phyloP scores from a whole-genome alignment of 805 yeast genomes.

The Zygoascus flipseniorum region DNA sequence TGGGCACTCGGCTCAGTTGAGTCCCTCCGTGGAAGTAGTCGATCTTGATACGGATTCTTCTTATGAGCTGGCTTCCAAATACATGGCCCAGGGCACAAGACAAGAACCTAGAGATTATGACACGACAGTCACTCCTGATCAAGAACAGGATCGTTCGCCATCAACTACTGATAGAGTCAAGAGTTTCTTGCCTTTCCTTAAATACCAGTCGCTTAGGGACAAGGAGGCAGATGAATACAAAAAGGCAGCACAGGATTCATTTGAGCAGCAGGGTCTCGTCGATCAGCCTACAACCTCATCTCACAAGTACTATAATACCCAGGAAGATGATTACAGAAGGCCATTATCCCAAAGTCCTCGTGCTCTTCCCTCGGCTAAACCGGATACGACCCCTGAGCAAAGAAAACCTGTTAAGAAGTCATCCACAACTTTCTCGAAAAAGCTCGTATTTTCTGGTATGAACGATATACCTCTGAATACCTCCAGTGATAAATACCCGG shows the following conservation, averaged over 20 bases:
- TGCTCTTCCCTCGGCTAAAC: not conserved
- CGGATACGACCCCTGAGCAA: not conserved
- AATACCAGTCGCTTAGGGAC: not conserved
- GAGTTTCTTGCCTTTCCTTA: conserved; percentile 7
- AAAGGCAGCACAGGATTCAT: not conserved
- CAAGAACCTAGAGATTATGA: not conserved
- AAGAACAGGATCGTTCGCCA: conserved; percentile 1
- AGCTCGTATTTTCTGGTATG: conserved; percentile 10
- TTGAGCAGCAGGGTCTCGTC: not conserved
- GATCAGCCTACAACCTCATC: not conserved
- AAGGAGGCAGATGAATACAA: not conserved
- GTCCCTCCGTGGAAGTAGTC: not conserved
- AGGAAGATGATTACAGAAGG: not conserved
- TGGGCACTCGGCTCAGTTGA: conserved; percentile 6
- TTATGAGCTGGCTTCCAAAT: not conserved
- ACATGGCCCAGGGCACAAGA: not conserved
- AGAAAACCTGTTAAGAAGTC: conserved; percentile 3
- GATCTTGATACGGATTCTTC: not conserved
- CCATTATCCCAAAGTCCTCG: no score
- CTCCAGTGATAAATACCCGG: not conserved
- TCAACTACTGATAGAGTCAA: conserved; percentile 8
- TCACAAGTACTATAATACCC: not conserved
- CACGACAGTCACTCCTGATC: conserved; percentile 2
- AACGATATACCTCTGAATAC: not conserved
- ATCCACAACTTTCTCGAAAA: conserved; percentile 16